Evolutionary conservation across 1,139 yeast species (phyloP), one percentile per base, ranked within the genome.

Genomic region (Taiozyma onychis): DNA sequence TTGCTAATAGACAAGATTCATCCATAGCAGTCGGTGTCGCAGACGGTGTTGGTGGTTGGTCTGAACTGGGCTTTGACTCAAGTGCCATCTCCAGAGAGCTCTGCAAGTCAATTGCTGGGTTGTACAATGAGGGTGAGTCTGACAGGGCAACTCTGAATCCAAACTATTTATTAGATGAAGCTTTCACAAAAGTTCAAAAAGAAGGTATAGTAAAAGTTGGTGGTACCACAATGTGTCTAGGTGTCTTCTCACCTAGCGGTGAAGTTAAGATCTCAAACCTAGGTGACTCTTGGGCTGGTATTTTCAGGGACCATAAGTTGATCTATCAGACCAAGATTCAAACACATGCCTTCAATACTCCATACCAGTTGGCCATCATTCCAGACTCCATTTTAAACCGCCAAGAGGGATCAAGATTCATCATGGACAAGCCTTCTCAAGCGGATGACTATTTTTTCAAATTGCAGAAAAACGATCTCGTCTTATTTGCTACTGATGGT

Each of bases 21-120:
- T 42, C 50, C 13, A 64, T 85, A 2, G 81, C 91, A 0, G 75
- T 88, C 9, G 98, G 97, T 10, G 97, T 93, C 1, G 93, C 97
- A 3, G 99, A 93, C 67, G 99, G 99, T 21, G 98, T 93, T 6
- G 98, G 98, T 18, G 98, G 98, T 1, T 93, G 98, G 97, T 80
- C 89, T 2, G 93, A 88, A 57, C 84, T 88, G 42, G 97, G 97
- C 0, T 87, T 83, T 59, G 97, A 91, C 65, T 88, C 97, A 2
- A 80, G 86, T 52, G 91, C 91, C 9, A 85, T 86, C 44, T 81
- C 88, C 14, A 72, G 91, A 59, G 91, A 85, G 60, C 67, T 85
- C 46, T 84, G 90, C 57, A 67, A 66, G 16, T 67, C 76, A 7
- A 70, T 76, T 51, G 64, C 66, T 2, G 57, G 62, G 14, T 52